Base-by-base conservation (phyloP, 148 eudicot species). In the Nyssa sinensis region DNA sequence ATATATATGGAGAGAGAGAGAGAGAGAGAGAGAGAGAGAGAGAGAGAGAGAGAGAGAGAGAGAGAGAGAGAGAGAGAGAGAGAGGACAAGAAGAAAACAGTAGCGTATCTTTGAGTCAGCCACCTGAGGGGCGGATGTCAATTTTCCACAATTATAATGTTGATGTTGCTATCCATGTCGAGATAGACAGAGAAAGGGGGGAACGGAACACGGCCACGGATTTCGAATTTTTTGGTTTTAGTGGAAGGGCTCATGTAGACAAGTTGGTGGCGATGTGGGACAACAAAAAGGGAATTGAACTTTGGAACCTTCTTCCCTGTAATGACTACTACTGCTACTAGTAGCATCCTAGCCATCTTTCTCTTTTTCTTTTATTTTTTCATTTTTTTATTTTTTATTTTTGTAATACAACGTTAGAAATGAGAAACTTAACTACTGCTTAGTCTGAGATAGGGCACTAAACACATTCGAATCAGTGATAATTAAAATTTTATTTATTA, bases 41-140 rank as follows among this genome's bases (percentile, higher is more conserved):
- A 49, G 3, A 39, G 51, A 66, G 3, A 28, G 53, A 17, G n/a
- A 28, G 34, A 28, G 35, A 49, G 57, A 49, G 3, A 39, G 51
- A 66, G 3, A 28, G 53, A 17, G n/a, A 28, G 34, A 28, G 35
- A 27, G 9, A 17, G 7, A 24, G 37, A 23, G 29, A 17, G 3
- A 9, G 23, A 5, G 11, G 72, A 30, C 1, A 41, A 5, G 25
- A 51, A 10, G n/a, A 34, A 47, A 28, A 30, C 53, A 75, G 8
- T 47, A 28, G 57, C 68, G 33, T 62, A 61, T 76, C 79, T 44
- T 63, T 69, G 74, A 78, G 76, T 77, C 78, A 60, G 70, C 79
- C 57, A 72, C 66, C 61, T 14, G 16, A 75, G 70, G 75, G 78
- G 79, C n/a, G 75, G 77, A 31, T 73, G 70, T 77, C 84, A 68